Conservation (phyloP, 306 rosid species). For the Vigna angularis region DNA sequence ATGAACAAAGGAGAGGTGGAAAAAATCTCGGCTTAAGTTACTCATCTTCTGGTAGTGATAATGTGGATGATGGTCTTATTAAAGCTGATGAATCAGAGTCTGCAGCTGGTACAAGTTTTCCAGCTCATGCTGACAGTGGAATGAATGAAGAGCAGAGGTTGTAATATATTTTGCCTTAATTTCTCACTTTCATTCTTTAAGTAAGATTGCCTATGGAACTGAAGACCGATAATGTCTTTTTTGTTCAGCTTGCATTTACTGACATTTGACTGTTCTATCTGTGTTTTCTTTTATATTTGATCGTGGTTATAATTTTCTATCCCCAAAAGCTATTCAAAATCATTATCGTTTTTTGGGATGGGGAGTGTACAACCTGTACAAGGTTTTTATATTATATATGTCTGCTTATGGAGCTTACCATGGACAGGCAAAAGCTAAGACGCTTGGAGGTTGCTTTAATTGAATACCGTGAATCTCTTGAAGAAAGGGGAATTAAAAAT, state of each 20-base stretch:
- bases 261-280: background rate
- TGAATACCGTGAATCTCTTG: slow-evolving; percentile 95
- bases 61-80: slow-evolving; percentile 69
- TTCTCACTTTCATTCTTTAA: slow-evolving; percentile 28
- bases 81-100: slow-evolving; percentile 79
- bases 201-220: slow-evolving; percentile 10
- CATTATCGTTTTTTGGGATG: background rate
- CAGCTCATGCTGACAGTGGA: slow-evolving; percentile 73
- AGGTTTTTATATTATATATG: slow-evolving; percentile 28
- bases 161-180: slow-evolving; percentile 35
- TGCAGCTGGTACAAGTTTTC: slow-evolving; percentile 67
- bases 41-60: slow-evolving; percentile 98
- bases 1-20: slow-evolving; percentile 68
- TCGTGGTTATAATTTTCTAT: slow-evolving; percentile 22
- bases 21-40: slow-evolving; percentile 87
- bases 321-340: slow-evolving; percentile 18
- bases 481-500: slow-evolving; percentile 84
- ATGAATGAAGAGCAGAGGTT: slow-evolving; percentile 96
- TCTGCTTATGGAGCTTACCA: slow-evolving; percentile 39
- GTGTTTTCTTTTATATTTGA: slow-evolving; percentile 10
- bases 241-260: slow-evolving; percentile 3
- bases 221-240: background rate
- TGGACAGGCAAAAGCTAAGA: slow-evolving; percentile 87
- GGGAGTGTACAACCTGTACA: background rate
- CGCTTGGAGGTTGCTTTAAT: slow-evolving; percentile 93